These are phyloP conservation scores for Claviceps sp. DNA, from an alignment of 2,329 filamentous ascomycete genomes.

Conservation along the genomic window DNA sequence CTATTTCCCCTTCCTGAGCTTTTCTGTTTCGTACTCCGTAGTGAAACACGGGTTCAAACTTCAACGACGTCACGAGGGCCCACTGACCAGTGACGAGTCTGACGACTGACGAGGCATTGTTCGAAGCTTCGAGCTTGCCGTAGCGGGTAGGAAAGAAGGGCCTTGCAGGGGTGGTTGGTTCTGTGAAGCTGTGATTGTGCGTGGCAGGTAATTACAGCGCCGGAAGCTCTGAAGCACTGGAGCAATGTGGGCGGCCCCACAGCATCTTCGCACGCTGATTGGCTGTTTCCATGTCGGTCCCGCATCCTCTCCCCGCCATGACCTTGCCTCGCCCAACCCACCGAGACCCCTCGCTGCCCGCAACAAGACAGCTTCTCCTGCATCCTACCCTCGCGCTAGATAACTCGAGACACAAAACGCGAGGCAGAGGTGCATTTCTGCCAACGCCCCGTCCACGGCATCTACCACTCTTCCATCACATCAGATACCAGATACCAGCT, in stretches of 20 bases:
- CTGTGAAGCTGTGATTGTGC: too few relatives aligned
- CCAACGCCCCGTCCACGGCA: neutral
- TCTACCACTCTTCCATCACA: neutral
- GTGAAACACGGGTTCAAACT: too few relatives aligned
- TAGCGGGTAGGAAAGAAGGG: too few relatives aligned
- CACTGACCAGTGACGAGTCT: too few relatives aligned
- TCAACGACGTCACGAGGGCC: too few relatives aligned
- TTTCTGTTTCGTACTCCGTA: too few relatives aligned
- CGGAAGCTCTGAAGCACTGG: neutral
- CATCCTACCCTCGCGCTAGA: slow-evolving; percentile 5
- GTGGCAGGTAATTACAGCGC: neutral
- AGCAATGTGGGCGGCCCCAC: neutral
- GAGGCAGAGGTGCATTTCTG: neutral
- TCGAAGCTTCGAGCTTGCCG: too few relatives aligned
- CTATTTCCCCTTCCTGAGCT: too few relatives aligned
- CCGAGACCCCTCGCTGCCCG: neutral
- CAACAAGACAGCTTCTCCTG: slow-evolving; percentile 2
- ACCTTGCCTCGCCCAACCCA: neutral
- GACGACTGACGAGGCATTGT: too few relatives aligned
- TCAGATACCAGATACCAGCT: neutral
- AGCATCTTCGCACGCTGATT: neutral
- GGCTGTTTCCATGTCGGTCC: neutral
- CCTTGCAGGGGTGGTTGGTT: too few relatives aligned
- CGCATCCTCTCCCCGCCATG: neutral
- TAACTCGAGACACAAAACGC: neutral